These are phyloP conservation scores for Astrephomene gubernaculifera DNA, from an alignment of 139 green algal species.

Conservation along the genomic window DNA sequence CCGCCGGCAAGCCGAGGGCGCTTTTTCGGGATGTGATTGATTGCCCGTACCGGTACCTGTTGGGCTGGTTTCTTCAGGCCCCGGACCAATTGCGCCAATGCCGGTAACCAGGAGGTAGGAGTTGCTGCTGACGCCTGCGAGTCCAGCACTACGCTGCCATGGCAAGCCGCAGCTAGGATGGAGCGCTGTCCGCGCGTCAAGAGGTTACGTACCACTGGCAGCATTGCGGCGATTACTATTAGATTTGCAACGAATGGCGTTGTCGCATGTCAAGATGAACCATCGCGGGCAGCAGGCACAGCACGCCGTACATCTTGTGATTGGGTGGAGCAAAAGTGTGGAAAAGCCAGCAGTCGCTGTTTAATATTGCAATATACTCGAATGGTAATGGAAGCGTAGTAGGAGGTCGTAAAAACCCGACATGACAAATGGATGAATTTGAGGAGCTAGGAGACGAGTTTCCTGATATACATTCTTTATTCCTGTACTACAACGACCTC, in stretches of 20 bases:
- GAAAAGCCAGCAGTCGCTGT: no score
- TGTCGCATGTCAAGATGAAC: not conserved
- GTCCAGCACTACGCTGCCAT: not conserved
- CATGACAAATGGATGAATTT: slow-evolving; percentile 23
- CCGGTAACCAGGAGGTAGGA: not conserved
- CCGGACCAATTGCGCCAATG: not conserved
- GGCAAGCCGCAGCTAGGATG: not conserved
- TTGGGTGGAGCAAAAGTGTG: no score
- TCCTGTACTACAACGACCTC: slow-evolving; percentile 44
- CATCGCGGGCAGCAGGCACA: not conserved
- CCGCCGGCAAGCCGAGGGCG: no score
- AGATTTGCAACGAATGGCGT: not conserved
- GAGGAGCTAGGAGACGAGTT: slow-evolving; percentile 20
- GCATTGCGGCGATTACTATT: not conserved
- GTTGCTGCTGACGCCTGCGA: not conserved
- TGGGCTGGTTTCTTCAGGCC: slow-evolving; percentile 14
- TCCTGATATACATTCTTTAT: slow-evolving; percentile 39
- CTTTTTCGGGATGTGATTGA: no score
- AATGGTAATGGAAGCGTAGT: no score
- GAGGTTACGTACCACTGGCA: not conserved
- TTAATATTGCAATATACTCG: no score
- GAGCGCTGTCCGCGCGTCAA: not conserved
- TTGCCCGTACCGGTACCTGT: not conserved
- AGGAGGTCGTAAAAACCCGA: not conserved
- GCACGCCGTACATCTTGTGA: slow-evolving; percentile 1